Evolutionary conservation across 1,284 basidiomycete genomes (phyloP), one percentile per base, ranked within the genome.

Genomic region (Inonotus hispidus): DNA sequence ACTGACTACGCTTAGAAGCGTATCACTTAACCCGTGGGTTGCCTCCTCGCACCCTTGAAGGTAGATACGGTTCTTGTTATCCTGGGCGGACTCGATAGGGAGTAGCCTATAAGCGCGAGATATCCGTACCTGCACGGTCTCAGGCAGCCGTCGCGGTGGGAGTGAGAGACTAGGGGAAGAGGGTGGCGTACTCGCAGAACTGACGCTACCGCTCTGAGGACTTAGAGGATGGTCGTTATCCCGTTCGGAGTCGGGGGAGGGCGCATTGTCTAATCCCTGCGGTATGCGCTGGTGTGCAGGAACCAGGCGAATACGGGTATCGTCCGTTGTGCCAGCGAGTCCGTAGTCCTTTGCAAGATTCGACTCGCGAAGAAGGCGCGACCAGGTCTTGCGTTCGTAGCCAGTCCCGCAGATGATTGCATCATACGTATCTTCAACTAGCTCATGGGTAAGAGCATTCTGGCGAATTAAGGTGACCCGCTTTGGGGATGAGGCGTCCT

Each of bases 1-100:
- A 47, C 79, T 75, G 23, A 81, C 60, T 14, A 83, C 78, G 64
- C 82, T 84, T 60, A 84, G 68, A 29, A 85, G 68, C 10, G 81
- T 82, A 64, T 85, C 83, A 64, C 80, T 81, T 56, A 85, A 70
- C 1, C 82, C 83, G 69, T 85, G 83, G 4, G 81, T 83, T 43
- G 74, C 71, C 68, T 85, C 83, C 59, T 79, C 80, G 47, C 79
- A 76, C 27, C 83, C 83, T 67, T 84, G 83, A 16, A 85, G 66
- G 66, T 83, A 85, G 10, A 85, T 72, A 16, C 77, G 72, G 2
- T 80, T 74, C 52, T 71, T 68, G 47, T 75, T 72, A n/a, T 64
- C 55, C 37, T 65, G 65, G 41, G 56, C 63, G 25, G 62, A 66
- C n/a, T 29, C 38, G 41, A 53, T 56, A 8, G 80, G 75, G 38